phyloP scores from a whole-genome alignment of 352 stramenopile genomes.

The Thalassiosira hispida region DNA sequence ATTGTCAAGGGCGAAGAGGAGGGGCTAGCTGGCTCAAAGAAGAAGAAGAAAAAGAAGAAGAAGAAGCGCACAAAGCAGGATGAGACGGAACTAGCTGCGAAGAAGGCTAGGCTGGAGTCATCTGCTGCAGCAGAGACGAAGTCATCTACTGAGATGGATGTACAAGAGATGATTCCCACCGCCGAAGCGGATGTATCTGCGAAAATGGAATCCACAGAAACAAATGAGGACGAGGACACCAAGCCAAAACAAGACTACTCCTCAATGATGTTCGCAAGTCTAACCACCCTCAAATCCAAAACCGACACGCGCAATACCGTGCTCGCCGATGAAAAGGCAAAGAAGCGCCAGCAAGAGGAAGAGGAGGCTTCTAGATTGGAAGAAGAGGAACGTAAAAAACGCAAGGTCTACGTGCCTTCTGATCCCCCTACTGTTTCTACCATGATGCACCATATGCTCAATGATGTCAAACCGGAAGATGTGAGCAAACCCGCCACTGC shows the following conservation, averaged over 20 bases:
- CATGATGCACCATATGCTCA: constrained; percentile 18
- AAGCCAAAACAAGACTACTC: constrained; percentile 33
- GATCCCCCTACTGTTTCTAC: constrained; percentile 60
- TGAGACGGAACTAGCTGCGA: constrained; percentile 5
- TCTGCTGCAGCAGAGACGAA: background rate
- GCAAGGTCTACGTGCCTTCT: constrained; percentile 65
- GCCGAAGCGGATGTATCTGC: background rate
- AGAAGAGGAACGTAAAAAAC: constrained; percentile 49
- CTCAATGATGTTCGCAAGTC: constrained; percentile 80
- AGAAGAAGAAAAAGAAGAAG: constrained; percentile 33
- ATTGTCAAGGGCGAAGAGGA: constrained; percentile 2
- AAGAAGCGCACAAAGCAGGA: constrained; percentile 27
- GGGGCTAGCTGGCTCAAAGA: background rate
- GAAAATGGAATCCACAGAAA: constrained; percentile 1
- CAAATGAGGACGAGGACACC: constrained; percentile 25
- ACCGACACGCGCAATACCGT: constrained; percentile 54
- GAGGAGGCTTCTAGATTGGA: constrained; percentile 34
- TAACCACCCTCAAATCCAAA: constrained; percentile 67
- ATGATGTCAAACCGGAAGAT: too few relatives aligned
- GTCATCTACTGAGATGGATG: background rate
- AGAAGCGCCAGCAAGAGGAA: constrained; percentile 50
- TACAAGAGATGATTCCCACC: constrained; percentile 8
- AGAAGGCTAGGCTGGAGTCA: background rate
- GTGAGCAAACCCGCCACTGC: constrained; percentile 35
- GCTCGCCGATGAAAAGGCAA: constrained; percentile 42